phyloP scores from a whole-genome alignment of 169 alveolate genomes.

The Blepharisma undulans region DNA sequence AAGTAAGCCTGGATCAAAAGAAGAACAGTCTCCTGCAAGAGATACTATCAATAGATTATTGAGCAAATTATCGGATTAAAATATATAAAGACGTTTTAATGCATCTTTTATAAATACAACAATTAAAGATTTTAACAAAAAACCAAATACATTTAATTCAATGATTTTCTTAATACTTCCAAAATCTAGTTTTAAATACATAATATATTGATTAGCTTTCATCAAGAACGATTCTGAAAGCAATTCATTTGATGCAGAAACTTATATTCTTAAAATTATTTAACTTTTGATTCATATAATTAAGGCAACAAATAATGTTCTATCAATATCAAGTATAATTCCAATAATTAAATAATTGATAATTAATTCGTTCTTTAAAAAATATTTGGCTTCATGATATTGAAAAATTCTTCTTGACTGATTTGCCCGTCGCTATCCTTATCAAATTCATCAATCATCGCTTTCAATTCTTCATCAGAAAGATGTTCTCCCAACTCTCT shows the following conservation, averaged over 20 bases:
- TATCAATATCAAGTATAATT: too few relatives aligned
- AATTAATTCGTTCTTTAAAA: constrained; percentile 74
- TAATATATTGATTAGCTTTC: too few relatives aligned
- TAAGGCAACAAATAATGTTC: too few relatives aligned
- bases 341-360: neutral
- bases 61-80: neutral
- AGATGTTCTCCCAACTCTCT: constrained; percentile 96
- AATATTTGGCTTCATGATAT: constrained; percentile 97
- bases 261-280: too few relatives aligned
- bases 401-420: constrained; percentile 95
- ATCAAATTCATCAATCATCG: constrained; percentile 97
- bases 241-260: too few relatives aligned
- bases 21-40: neutral
- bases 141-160: too few relatives aligned
- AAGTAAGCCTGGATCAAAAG: neutral
- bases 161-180: too few relatives aligned
- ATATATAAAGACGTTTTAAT: neutral
- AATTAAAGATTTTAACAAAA: too few relatives aligned
- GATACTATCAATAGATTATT: neutral
- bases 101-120: neutral
- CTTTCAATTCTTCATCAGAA: constrained; percentile 96
- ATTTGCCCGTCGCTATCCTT: constrained; percentile 96
- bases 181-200: too few relatives aligned
- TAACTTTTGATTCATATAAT: too few relatives aligned
- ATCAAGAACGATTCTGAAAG: too few relatives aligned